Base-by-base conservation (phyloP, 2,329 filamentous ascomycete species). In the Pyrenophora seminiperda region DNA sequence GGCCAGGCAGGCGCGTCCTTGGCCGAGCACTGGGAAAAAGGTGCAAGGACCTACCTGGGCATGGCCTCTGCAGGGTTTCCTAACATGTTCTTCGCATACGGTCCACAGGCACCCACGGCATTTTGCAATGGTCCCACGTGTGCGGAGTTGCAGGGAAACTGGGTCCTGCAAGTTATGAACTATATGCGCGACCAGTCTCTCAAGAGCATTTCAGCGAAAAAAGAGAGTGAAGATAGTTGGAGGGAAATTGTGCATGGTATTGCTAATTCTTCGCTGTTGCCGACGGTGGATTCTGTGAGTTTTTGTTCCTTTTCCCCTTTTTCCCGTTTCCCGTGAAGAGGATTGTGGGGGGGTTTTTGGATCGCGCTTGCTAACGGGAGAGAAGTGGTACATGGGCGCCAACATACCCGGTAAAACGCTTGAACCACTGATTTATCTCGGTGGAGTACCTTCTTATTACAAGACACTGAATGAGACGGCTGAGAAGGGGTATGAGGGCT, bases 331-430 rank as follows among this genome's bases (percentile, higher is more conserved):
- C n/a, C n/a, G n/a, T n/a, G n/a, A n/a, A n/a, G n/a, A n/a, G n/a
- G n/a, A 18, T 7, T 2, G 4, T 6, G 5, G 0, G 14, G 3
- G 19, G 17, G 1, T 7, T 39, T 27, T n/a, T n/a, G n/a, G n/a
- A n/a, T n/a, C n/a, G n/a, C n/a, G n/a, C n/a, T n/a, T n/a, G n/a
- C n/a, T n/a, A n/a, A n/a, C n/a, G n/a, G n/a, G n/a, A n/a, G n/a
- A n/a, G n/a, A n/a, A 59, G 49, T 84, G 79, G 15, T 84, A 83
- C 54, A 81, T 83, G 77, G 83, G 83, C 2, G 78, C 76, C 0
- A 82, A 73, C 32, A 74, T 83, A 1, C 81, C 82, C 0, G 81
- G 77, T 0, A 84, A 84, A 69, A 59, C 73, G 0, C 73, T 73
- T 19, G 82, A 85, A 69, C 77, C 77, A 1, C 66, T 83, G 7